phyloP scores from a whole-genome alignment of 1,284 basidiomycete species.

The Leccinum brunneo-olivaceum region DNA sequence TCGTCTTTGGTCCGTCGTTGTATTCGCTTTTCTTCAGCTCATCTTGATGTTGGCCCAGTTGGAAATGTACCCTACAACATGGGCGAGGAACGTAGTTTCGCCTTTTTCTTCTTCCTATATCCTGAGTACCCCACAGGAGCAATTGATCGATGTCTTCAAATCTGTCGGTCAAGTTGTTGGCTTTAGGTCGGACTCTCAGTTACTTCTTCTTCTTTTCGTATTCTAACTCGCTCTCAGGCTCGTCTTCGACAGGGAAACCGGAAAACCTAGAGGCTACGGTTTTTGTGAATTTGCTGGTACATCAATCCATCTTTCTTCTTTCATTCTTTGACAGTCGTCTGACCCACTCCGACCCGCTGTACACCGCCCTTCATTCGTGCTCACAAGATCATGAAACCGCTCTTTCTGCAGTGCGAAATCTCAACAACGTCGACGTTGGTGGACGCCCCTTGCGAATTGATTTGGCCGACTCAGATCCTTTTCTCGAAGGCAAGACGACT shows the following conservation, averaged over 20 bases:
- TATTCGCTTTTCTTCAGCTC: not conserved
- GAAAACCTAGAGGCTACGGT: slow-evolving; percentile 94
- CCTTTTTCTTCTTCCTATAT: not conserved
- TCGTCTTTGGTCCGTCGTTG: slow-evolving; percentile 27
- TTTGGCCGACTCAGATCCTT: slow-evolving; percentile 58
- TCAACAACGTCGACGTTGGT: slow-evolving; percentile 77
- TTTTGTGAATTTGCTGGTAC: slow-evolving; percentile 95
- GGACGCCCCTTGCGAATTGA: slow-evolving; percentile 83
- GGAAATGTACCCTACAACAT: slow-evolving; percentile 85
- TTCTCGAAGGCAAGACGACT: slow-evolving; percentile 58
- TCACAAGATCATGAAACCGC: slow-evolving; percentile 84
- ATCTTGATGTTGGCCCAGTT: slow-evolving; percentile 38
- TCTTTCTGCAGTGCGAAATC: slow-evolving; percentile 76
- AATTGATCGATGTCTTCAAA: slow-evolving; percentile 80
- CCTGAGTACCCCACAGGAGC: slow-evolving; percentile 44
- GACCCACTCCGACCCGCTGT: slow-evolving; percentile 30
- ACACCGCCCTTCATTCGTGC: slow-evolving; percentile 10
- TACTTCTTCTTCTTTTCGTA: not conserved
- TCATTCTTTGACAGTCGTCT: slow-evolving; percentile 30
- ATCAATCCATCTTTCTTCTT: slow-evolving; percentile 36
- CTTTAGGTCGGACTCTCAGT: slow-evolving; percentile 52
- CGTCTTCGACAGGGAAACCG: slow-evolving; percentile 93
- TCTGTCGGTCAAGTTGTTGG: slow-evolving; percentile 81
- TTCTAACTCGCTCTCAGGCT: slow-evolving; percentile 47
- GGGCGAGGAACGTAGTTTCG: slow-evolving; percentile 50